Evolutionary conservation across 352 stramenopile genomes (phyloP).

Genomic region (Globisporangium radiosum): DNA sequence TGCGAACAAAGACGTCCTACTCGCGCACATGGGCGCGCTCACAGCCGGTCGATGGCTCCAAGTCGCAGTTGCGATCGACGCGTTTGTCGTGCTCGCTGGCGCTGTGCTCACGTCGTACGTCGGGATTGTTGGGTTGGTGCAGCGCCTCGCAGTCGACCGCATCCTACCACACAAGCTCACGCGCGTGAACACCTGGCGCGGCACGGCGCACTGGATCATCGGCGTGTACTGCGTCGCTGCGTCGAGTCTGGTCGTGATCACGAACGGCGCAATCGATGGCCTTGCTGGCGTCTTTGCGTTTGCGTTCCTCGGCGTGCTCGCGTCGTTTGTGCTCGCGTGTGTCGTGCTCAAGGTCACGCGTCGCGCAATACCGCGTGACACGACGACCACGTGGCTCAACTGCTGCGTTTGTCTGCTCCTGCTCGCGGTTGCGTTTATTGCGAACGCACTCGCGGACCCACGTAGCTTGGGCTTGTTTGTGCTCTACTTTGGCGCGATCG

Average conservation of each 20-base stretch:
- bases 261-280: constrained; percentile 51
- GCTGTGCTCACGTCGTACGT: constrained; percentile 70
- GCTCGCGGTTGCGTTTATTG: constrained; percentile 38
- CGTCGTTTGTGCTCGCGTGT: constrained; percentile 58
- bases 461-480: constrained; percentile 42
- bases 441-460: constrained; percentile 44
- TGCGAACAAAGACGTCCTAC: constrained; percentile 31
- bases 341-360: constrained; percentile 76
- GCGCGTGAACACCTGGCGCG: constrained; percentile 36
- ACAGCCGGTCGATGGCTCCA: constrained; percentile 21
- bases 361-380: constrained; percentile 64
- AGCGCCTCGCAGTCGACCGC: constrained; percentile 59
- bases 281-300: constrained; percentile 71
- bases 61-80: constrained; percentile 42
- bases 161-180: constrained; percentile 31
- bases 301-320: constrained; percentile 68
- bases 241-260: constrained; percentile 40
- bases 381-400: constrained; percentile 60
- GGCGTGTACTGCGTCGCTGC: constrained; percentile 43
- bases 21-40: constrained; percentile 49
- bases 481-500: constrained; percentile 52
- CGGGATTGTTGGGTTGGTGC: constrained; percentile 49
- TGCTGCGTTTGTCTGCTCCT: constrained; percentile 39
- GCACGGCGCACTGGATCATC: constrained; percentile 56
- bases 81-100: constrained; percentile 70